Percentiles rank a stretch among this genome's conserved stretches.
phyloP scores from a whole-genome alignment of 2,329 filamentous ascomycete species.

The Penicillium sp. region DNA sequence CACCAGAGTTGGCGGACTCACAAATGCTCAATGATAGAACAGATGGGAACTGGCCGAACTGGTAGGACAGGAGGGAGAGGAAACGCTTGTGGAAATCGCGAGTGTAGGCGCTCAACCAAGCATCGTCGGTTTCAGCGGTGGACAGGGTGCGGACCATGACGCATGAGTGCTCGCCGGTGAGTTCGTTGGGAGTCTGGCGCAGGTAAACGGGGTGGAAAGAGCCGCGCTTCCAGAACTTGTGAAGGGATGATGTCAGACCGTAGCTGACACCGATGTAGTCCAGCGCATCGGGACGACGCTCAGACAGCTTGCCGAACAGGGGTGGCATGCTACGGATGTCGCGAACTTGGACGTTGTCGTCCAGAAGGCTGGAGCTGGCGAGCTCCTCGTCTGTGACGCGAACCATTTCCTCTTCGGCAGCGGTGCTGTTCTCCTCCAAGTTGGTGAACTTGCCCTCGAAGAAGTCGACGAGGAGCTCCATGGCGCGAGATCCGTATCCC shows the following conservation, averaged over 20 bases:
- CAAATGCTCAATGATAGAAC: conserved; percentile 82
- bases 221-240: conserved; percentile 95
- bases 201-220: conserved; percentile 89
- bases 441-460: conserved; percentile 91
- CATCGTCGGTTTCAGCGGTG: conserved; percentile 61
- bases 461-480: conserved; percentile 86
- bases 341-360: conserved; percentile 85
- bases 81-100: conserved; percentile 96
- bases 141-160: conserved; percentile 87
- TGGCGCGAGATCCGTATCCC: conserved; percentile 89
- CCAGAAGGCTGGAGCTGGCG: conserved; percentile 71
- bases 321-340: conserved; percentile 92
- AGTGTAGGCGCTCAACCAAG: conserved; percentile 88
- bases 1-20: conserved; percentile 75
- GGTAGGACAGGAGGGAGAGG: conserved; percentile 83
- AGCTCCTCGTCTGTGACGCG: conserved; percentile 83
- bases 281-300: conserved; percentile 75
- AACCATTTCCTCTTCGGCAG: conserved; percentile 62
- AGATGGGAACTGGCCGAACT: conserved; percentile 81
- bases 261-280: conserved; percentile 97
- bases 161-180: conserved; percentile 96
- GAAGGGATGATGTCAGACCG: conserved; percentile 80
- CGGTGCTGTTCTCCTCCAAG: conserved; percentile 70
- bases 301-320: conserved; percentile 82
- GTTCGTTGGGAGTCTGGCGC: conserved; percentile 90